phyloP scores from a whole-genome alignment of 108 stramenopile species.

The Bacterosira constricta region DNA sequence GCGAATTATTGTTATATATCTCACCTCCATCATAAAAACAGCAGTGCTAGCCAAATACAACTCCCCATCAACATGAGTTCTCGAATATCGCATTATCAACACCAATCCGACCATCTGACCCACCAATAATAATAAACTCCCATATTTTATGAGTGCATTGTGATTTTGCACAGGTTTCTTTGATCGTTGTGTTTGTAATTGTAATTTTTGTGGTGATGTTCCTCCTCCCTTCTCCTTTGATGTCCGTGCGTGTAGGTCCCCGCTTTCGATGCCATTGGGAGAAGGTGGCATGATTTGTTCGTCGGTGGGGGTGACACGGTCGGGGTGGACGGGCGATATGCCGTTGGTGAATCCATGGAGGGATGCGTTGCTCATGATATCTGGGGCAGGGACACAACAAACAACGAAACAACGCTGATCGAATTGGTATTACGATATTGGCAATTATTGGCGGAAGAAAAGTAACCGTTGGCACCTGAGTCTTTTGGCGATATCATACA shows the following conservation, averaged over 20 bases:
- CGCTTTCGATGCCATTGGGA: not conserved
- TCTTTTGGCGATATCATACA: no score
- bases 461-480: no score
- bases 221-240: no score
- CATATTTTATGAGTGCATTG: conserved; percentile 71
- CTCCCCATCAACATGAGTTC: conserved; percentile 57
- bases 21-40: conserved; percentile 84
- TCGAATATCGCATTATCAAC: conserved; percentile 78
- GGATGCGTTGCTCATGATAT: not conserved
- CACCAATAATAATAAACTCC: conserved; percentile 78
- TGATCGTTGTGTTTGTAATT: not conserved
- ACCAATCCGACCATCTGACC: conserved; percentile 90
- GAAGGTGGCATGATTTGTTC: not conserved
- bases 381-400: no score
- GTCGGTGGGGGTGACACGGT: not conserved
- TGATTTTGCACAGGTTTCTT: not conserved
- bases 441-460: no score
- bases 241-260: not conserved
- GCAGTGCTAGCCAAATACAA: conserved; percentile 86
- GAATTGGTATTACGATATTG: no score
- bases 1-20: not conserved
- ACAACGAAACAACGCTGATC: no score
- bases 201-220: not conserved
- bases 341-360: not conserved
- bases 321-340: not conserved